These are phyloP conservation scores for Ascochyta viciae-villosae DNA, from an alignment of 2,329 filamentous ascomycete species.

Conservation along the genomic window DNA sequence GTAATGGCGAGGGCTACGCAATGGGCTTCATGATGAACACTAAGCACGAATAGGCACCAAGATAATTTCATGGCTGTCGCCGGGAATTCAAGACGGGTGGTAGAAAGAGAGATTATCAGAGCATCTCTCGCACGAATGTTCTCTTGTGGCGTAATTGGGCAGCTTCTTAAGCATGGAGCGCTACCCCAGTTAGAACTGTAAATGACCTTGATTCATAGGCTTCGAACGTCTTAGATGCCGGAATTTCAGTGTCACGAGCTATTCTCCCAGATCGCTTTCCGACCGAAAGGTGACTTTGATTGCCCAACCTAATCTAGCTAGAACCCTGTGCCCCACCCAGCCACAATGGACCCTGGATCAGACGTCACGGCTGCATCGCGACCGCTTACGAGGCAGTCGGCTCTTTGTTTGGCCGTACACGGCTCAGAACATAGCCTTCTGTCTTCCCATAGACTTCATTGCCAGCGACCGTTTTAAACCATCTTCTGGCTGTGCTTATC, in stretches of 20 bases:
- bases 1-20: conserved; percentile 32
- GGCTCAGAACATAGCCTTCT: background rate
- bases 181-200: background rate
- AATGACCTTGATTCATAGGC: background rate
- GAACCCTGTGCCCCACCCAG: conserved; percentile 18
- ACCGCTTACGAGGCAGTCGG: conserved; percentile 25
- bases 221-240: background rate
- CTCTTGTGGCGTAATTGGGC: background rate
- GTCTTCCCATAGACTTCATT: background rate
- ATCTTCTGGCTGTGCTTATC: too few species aligned
- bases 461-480: background rate
- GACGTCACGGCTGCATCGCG: conserved; percentile 21
- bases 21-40: conserved; percentile 40
- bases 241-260: background rate
- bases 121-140: background rate
- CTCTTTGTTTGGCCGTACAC: conserved; percentile 19
- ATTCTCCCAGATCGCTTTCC: background rate
- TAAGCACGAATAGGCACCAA: conserved; percentile 1
- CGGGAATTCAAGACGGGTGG: background rate
- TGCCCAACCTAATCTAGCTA: conserved; percentile 13
- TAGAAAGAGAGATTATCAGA: background rate
- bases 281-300: background rate
- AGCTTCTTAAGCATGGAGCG: too few species aligned
- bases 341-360: conserved; percentile 18
- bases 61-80: background rate